These are phyloP conservation scores for Paracorniculantispora psalliotae DNA, from an alignment of 2,329 filamentous ascomycete species.

Conservation along the genomic window DNA sequence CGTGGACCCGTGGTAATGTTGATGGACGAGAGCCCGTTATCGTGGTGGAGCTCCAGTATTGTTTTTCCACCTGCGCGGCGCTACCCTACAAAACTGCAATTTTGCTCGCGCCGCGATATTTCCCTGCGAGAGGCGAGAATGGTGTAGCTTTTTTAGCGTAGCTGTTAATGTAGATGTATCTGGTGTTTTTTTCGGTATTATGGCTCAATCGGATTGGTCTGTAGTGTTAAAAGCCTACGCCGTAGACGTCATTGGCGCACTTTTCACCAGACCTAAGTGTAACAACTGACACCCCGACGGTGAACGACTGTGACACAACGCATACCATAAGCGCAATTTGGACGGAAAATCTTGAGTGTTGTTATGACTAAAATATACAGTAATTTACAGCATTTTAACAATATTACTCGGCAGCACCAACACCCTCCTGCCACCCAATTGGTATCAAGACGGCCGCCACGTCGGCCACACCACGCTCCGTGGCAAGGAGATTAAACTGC, in stretches of 20 bases:
- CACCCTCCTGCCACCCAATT: conserved; percentile 69
- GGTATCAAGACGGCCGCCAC: conserved; percentile 86
- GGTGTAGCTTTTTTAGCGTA: too few relatives aligned
- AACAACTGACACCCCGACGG: too few relatives aligned
- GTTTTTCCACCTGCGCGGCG: background rate
- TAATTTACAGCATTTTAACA: conserved; percentile 1
- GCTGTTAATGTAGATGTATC: too few relatives aligned
- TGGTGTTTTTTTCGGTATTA: too few relatives aligned
- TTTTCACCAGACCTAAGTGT: too few relatives aligned
- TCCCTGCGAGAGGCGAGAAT: background rate
- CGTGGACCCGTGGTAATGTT: background rate
- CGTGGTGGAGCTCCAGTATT: conserved; percentile 4
- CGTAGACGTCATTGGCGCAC: too few relatives aligned
- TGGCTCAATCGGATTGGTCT: too few relatives aligned
- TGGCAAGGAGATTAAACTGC: conserved; percentile 93
- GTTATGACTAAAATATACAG: conserved; percentile 1
- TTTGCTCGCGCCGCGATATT: background rate
- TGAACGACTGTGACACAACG: too few relatives aligned
- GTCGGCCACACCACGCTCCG: conserved; percentile 78
- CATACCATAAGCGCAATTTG: too few relatives aligned
- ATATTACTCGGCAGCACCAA: conserved; percentile 32
- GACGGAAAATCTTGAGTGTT: too few relatives aligned
- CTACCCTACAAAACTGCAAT: background rate
- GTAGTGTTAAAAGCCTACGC: too few relatives aligned
- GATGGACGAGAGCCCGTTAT: background rate